Evolutionary conservation across 2,329 filamentous ascomycete genomes (phyloP), one percentile per base, ranked within the genome.

Genomic region (Didymella pinodella): DNA sequence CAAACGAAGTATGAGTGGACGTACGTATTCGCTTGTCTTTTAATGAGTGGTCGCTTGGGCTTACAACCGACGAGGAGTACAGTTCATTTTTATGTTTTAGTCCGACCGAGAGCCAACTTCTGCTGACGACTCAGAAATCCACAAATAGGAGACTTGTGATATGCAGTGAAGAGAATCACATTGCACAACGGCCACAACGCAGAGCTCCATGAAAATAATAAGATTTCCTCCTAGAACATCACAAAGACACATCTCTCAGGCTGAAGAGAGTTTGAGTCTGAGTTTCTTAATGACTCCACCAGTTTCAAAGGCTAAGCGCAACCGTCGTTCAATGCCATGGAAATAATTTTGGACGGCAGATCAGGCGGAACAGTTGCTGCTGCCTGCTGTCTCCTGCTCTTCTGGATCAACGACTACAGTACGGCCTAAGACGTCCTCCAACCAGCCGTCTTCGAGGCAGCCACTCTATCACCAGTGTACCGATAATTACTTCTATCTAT

Each of bases 371-470:
- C 20, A 3, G 31, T 53, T 10, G 31, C 46, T 6, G 31, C 31
- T 3, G 79, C 77, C 31, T 85, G 83, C 63, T 79, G 81, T 2
- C 67, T 84, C 1, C 66, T 86, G 11, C 79, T 82, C 2, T 88
- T 84, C 77, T 75, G 71, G 65, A 67, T 83, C 50, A 80, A 84
- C 48, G 86, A 85, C 49, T 84, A 81, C 0, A 80, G 80, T 7
- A 86, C 86, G 66, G 81, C 80, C 62, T 89, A 86, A 85, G 87
- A 86, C 25, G 80, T 89, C 0, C 75, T 88, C 46, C 86, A 89
- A 16, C 10, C 32, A 1, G 32, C 32, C 12, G 16, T 34, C 12
- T 14, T 34, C 12, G n/a, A 34, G 14, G 14, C 32, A 5, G 5
- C 12, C 4, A 34, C 14, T n/a, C 12, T 4, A 34, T 6, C 32